Conservation (phyloP, 768 basidiomycete species). For the Mrakia hoshinonis region DNA sequence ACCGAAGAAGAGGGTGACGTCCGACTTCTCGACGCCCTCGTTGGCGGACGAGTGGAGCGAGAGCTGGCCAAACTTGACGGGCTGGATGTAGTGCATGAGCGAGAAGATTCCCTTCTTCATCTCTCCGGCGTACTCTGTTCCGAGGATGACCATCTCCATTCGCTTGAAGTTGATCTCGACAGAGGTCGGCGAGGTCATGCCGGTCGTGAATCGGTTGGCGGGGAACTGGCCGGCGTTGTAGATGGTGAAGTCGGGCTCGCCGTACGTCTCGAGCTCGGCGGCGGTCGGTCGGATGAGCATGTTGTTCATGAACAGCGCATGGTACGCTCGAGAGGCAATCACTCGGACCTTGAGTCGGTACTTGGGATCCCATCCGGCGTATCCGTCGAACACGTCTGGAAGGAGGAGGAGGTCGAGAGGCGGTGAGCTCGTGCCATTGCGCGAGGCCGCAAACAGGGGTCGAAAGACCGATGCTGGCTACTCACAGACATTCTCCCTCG, state of each 20-base stretch:
- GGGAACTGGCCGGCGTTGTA: conserved; percentile 99
- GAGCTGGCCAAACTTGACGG: conserved; percentile 94
- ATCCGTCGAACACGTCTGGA: conserved; percentile 81
- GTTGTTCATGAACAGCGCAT: conserved; percentile 99
- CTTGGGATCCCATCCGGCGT: conserved; percentile 91
- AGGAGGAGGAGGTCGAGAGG: conserved; percentile 18
- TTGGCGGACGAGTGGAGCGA: conserved; percentile 98
- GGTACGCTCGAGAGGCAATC: conserved; percentile 95
- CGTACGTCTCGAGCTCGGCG: conserved; percentile 85
- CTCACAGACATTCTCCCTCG: conserved; percentile 77
- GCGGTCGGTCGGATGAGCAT: conserved; percentile 98
- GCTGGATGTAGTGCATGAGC: conserved; percentile 99
- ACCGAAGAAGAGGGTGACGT: conserved; percentile 98
- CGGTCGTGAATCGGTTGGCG: conserved; percentile 98
- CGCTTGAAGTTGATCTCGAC: conserved; percentile 99
- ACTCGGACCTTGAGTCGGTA: conserved; percentile 99
- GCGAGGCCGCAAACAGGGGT: not conserved
- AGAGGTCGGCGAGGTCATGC: conserved; percentile 97
- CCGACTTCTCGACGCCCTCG: conserved; percentile 74
- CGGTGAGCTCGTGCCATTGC: not conserved
- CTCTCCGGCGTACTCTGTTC: conserved; percentile 72
- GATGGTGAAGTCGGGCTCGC: conserved; percentile 98
- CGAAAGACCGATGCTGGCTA: not conserved
- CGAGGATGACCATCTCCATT: conserved; percentile 99
- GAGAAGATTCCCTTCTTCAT: conserved; percentile 99